Percentiles rank a stretch among this genome's conserved stretches.
Evolutionary conservation across 2,329 filamentous ascomycete genomes (phyloP).

Genomic region (Ophiocordyceps camponoti-leonardi): DNA sequence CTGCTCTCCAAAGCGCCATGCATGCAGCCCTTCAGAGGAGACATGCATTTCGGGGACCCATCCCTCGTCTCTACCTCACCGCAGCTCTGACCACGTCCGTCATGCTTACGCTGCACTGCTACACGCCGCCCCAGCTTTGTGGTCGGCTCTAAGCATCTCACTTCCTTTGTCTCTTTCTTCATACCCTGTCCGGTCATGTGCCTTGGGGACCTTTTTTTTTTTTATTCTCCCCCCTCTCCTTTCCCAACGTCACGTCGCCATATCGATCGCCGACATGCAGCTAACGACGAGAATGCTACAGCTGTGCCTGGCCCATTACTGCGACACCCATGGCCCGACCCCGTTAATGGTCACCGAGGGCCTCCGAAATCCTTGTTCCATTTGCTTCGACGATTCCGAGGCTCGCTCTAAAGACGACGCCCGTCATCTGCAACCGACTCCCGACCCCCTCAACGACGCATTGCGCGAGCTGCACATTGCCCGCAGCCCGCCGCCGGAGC

Average conservation of each 20-base stretch:
- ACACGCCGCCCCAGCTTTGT: not conserved
- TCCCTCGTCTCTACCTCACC: not conserved
- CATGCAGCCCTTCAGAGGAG: constrained; percentile 1
- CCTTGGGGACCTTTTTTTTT: not conserved
- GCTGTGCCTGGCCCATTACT: constrained; percentile 55
- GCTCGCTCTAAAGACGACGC: not conserved
- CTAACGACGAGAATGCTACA: constrained; percentile 27
- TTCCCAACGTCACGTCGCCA: constrained; percentile 7
- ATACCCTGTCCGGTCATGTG: not conserved
- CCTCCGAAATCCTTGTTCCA: constrained; percentile 39
- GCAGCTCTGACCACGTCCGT: not conserved
- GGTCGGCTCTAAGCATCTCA: not conserved
- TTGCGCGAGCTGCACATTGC: constrained; percentile 29
- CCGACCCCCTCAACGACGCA: constrained; percentile 25
- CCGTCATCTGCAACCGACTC: constrained; percentile 9
- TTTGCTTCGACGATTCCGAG: constrained; percentile 33
- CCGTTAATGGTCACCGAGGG: constrained; percentile 55
- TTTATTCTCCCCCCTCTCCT: too few species aligned
- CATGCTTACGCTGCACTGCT: not conserved
- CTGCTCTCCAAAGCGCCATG: constrained; percentile 5
- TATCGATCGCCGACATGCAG: constrained; percentile 8
- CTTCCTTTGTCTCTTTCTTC: too few species aligned
- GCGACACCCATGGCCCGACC: constrained; percentile 52
- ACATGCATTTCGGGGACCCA: constrained; percentile 1
- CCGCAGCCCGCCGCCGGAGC: constrained; percentile 13